phyloP scores from a whole-genome alignment of 2,329 filamentous ascomycete species.

The Phyllosticta ampelicida region DNA sequence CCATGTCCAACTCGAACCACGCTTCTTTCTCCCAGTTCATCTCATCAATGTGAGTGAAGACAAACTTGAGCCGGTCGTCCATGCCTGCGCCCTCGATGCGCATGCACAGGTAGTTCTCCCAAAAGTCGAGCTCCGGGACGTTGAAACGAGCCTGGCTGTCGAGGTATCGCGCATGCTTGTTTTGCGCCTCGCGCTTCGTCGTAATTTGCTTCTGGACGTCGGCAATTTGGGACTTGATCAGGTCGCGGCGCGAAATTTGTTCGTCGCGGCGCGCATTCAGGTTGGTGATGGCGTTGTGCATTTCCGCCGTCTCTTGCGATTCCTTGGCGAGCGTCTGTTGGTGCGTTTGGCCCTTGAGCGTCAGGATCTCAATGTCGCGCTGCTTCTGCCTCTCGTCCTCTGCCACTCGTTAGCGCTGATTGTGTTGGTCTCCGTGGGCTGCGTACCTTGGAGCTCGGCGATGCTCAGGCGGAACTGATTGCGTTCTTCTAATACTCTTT shows the following conservation, averaged over 20 bases:
- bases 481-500: constrained; percentile 81
- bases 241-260: constrained; percentile 44
- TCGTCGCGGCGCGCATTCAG: constrained; percentile 46
- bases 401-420: constrained; percentile 25
- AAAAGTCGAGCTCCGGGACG: constrained; percentile 87
- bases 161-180: constrained; percentile 60
- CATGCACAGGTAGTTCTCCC: constrained; percentile 83
- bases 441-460: constrained; percentile 75
- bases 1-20: constrained; percentile 84
- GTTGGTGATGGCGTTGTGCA: constrained; percentile 48
- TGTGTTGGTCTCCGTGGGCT: neutral
- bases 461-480: constrained; percentile 89
- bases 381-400: constrained; percentile 88
- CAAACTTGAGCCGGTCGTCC: constrained; percentile 78
- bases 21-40: constrained; percentile 80
- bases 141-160: constrained; percentile 82
- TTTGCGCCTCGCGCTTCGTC: constrained; percentile 57
- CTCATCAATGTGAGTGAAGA: constrained; percentile 80
- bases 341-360: constrained; percentile 59
- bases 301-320: constrained; percentile 57
- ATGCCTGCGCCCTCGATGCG: constrained; percentile 80
- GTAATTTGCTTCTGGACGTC: constrained; percentile 62
- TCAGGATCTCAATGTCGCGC: constrained; percentile 73
- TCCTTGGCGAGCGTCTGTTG: constrained; percentile 68
- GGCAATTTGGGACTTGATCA: constrained; percentile 46